Conservation (phyloP, 345 rosid species). For the Pseudoturritis turrita region DNA sequence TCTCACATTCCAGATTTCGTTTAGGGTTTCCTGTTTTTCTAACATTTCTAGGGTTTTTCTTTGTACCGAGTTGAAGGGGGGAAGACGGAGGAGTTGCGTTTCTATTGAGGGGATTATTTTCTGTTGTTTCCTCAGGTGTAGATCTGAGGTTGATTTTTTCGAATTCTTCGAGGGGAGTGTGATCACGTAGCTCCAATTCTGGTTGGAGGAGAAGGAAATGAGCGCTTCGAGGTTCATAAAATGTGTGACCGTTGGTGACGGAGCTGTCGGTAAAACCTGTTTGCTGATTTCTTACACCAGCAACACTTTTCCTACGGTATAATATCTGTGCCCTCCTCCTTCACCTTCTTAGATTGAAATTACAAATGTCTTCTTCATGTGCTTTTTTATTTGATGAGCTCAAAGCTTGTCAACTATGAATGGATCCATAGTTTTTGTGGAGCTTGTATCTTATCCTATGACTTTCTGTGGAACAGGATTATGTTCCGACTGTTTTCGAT, state of each 20-base stretch:
- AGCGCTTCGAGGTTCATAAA: constrained; percentile 78
- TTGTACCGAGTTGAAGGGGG: constrained; percentile 19
- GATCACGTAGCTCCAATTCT: constrained; percentile 1
- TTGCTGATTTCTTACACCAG: constrained; percentile 81
- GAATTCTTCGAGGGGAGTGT: not conserved
- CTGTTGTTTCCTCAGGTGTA: constrained; percentile 35
- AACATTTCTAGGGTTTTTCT: constrained; percentile 1
- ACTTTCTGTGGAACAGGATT: constrained; percentile 49
- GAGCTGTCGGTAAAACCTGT: constrained; percentile 85
- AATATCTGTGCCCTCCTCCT: not conserved
- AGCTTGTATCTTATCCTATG: constrained; percentile 1
- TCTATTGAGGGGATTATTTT: not conserved
- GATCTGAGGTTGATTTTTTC: constrained; percentile 41
- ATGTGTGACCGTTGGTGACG: constrained; percentile 86
- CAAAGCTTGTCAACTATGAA: not conserved
- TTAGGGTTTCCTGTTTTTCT: constrained; percentile 17
- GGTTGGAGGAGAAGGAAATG: constrained; percentile 35
- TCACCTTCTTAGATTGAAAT: not conserved
- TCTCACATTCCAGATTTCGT: constrained; percentile 1
- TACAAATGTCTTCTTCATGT: not conserved
- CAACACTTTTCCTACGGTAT: constrained; percentile 82
- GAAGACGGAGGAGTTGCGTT: not conserved
- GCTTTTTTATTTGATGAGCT: not conserved
- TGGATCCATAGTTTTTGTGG: not conserved
- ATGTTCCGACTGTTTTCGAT: constrained; percentile 90